Evolutionary conservation across 179 eudicot species (phyloP).

Genomic region (Actinidia arguta): DNA sequence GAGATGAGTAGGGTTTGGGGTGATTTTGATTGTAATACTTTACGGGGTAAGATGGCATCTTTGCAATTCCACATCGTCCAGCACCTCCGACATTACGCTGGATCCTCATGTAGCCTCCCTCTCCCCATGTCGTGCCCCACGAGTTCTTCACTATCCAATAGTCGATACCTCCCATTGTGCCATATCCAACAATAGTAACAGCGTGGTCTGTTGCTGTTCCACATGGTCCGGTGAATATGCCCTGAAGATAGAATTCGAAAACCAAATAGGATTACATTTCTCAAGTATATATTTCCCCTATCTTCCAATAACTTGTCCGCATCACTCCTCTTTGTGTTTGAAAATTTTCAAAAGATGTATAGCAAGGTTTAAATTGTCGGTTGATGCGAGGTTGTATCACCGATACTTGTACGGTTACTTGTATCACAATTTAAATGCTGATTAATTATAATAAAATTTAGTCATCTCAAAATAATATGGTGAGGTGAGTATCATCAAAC

Average conservation of each 20-base stretch:
- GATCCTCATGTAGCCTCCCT: constrained; percentile 60
- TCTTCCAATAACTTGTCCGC: too few species aligned
- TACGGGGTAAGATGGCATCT: constrained; percentile 55
- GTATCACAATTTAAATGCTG: too few species aligned
- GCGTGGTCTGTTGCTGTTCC: constrained; percentile 47
- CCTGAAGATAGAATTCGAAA: constrained; percentile 23
- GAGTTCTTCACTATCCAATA: constrained; percentile 57
- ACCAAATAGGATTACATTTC: neutral
- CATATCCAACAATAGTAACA: constrained; percentile 49
- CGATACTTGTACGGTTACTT: too few species aligned
- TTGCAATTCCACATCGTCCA: constrained; percentile 57
- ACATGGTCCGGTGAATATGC: constrained; percentile 44
- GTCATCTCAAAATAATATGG: too few species aligned
- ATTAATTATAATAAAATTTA: too few species aligned
- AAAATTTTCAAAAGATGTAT: too few species aligned
- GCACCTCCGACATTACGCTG: constrained; percentile 47
- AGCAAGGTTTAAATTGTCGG: too few species aligned
- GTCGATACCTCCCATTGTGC: constrained; percentile 39
- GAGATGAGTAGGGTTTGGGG: constrained; percentile 73
- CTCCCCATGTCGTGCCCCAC: constrained; percentile 48
- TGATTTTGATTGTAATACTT: constrained; percentile 60
- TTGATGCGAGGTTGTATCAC: too few species aligned
- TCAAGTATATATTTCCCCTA: too few species aligned
- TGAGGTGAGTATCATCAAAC: too few species aligned
- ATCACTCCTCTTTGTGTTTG: too few species aligned